These are phyloP conservation scores for Lepidium didymum DNA, from an alignment of 345 rosid genomes.

Conservation along the genomic window DNA sequence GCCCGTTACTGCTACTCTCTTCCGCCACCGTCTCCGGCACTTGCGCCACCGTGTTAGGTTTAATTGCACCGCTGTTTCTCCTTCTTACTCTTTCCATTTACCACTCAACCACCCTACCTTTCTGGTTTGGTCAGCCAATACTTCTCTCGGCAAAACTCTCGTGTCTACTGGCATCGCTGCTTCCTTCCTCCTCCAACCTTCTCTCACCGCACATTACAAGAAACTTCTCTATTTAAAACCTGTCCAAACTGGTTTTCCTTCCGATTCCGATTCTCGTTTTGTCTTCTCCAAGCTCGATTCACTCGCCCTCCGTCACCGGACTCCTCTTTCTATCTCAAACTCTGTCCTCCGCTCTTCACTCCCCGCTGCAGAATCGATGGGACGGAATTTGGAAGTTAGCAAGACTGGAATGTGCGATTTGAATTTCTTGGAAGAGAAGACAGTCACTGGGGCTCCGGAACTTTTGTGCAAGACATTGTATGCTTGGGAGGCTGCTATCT, in stretches of 20 bases:
- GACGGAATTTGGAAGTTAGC: neutral
- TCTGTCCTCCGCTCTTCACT: conserved; percentile 52
- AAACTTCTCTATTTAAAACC: conserved; percentile 80
- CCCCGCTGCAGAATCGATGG: conserved; percentile 38
- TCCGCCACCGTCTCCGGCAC: conserved; percentile 22
- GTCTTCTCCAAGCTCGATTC: conserved; percentile 62
- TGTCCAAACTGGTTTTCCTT: conserved; percentile 84
- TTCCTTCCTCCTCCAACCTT: conserved; percentile 60
- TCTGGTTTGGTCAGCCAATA: conserved; percentile 79
- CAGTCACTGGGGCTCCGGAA: conserved; percentile 31
- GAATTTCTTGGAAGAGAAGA: conserved; percentile 40
- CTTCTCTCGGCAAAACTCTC: conserved; percentile 90
- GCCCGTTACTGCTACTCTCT: conserved; percentile 18
- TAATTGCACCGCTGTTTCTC: neutral
- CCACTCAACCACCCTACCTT: conserved; percentile 73
- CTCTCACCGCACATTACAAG: conserved; percentile 10
- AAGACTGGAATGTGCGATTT: conserved; percentile 43
- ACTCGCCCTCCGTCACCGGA: conserved; percentile 42
- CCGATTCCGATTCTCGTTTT: conserved; percentile 82
- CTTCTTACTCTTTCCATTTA: conserved; percentile 12
- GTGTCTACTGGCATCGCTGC: conserved; percentile 88
- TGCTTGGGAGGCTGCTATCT: conserved; percentile 84
- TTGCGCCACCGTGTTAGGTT: neutral
- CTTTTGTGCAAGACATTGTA: conserved; percentile 60
- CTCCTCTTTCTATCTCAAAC: conserved; percentile 50